phyloP scores from a whole-genome alignment of 1,284 basidiomycete genomes.

The Ustilago curta region DNA sequence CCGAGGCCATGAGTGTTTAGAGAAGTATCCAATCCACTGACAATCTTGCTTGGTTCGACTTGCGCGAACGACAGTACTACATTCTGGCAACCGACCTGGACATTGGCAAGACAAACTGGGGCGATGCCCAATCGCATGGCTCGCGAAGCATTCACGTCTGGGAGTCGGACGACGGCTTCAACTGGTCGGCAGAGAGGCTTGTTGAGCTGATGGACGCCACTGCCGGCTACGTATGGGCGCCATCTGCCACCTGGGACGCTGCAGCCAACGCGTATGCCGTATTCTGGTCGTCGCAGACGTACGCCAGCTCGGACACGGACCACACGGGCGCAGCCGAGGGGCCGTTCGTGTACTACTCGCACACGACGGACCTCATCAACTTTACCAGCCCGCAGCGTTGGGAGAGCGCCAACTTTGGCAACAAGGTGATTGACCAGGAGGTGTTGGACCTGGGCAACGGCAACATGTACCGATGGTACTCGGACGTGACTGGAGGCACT shows the following conservation, averaged over 20 bases:
- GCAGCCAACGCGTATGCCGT: slow-evolving; percentile 29
- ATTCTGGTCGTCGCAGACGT: slow-evolving; percentile 33
- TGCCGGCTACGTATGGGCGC: slow-evolving; percentile 35
- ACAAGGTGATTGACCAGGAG: slow-evolving; percentile 36
- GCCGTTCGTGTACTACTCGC: slow-evolving; percentile 33
- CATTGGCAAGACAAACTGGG: slow-evolving; percentile 36
- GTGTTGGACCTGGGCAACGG: slow-evolving; percentile 24
- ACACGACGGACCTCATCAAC: slow-evolving; percentile 30
- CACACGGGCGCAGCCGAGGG: slow-evolving; percentile 21
- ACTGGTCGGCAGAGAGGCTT: slow-evolving; percentile 21
- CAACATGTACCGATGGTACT: slow-evolving; percentile 33
- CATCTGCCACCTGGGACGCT: slow-evolving; percentile 30
- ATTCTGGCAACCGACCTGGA: slow-evolving; percentile 32
- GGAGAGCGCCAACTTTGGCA: slow-evolving; percentile 33
- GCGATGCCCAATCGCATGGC: slow-evolving; percentile 33
- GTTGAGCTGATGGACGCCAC: slow-evolving; percentile 21
- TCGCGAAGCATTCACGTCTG: slow-evolving; percentile 31
- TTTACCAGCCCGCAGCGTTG: slow-evolving; percentile 22
- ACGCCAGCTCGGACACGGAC: slow-evolving; percentile 19
- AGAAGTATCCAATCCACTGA: background rate
- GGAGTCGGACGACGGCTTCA: slow-evolving; percentile 30
- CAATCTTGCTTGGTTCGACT: background rate
- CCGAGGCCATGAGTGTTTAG: too few species aligned
- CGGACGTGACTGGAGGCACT: slow-evolving; percentile 15
- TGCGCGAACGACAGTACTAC: slow-evolving; percentile 17